Base-by-base conservation (phyloP, 345 rosid genomes). In the Anastatica hierochuntica region DNA sequence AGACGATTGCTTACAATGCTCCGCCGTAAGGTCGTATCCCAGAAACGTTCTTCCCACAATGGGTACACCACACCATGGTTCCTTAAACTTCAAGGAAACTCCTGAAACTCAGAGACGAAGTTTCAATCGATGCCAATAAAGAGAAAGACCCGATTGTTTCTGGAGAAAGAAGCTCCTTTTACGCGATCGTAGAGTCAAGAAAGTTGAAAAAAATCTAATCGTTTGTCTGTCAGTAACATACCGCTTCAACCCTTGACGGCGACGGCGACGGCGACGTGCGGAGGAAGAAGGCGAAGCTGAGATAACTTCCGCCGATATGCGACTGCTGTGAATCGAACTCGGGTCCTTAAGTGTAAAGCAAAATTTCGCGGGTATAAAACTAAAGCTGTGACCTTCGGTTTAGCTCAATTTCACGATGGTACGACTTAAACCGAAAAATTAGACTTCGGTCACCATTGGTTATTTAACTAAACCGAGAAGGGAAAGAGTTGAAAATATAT, bases 21-120 rank as follows among this genome's bases (percentile, higher is more conserved):
- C 44, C 60, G 29, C 57, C 74, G 46, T 20, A 45, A 0, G 74
- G 74, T 8, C 69, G 74, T 8, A 34, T 5, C 8, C 74, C 74
- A 4, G 57, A 13, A 27, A 69, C 62, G 21, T 40, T 40, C 35
- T 36, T 51, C 21, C 14, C 41, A 53, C 74, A 69, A 27, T 64
- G 51, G 11, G 15, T 57, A 52, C 74, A 63, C 69, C 66, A 69
- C 53, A 2, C 14, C 14, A 5, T 5, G 12, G 15, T 1, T 27
- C 60, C 14, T 14, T n/a, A 15, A 18, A 17, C 6, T 44, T 6
- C 24, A 21, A n/a, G n/a, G n/a, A n/a, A n/a, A n/a, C n/a, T n/a
- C n/a, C n/a, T 5, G 23, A 63, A 14, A 14, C 45, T 37, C 24
- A 29, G 48, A 34, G 27, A n/a, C n/a, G n/a, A n/a, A n/a, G n/a